Evolutionary conservation across 208 protist species (phyloP).

Genomic region (Phytomonas francai): DNA sequence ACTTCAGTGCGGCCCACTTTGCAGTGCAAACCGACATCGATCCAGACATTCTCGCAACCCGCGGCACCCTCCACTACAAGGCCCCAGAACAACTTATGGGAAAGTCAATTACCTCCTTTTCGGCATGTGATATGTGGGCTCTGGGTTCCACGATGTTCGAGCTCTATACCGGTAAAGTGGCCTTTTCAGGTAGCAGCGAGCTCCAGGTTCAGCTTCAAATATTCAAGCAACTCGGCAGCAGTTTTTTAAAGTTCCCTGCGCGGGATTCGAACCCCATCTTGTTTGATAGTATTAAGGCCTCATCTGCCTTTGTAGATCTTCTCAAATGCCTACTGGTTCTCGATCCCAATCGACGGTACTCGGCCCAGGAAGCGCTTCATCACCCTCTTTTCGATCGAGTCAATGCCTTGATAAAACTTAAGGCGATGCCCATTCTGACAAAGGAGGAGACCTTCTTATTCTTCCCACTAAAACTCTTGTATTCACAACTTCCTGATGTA

Average conservation of each 20-base stretch:
- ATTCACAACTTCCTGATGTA: neutral
- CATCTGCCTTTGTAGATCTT: constrained; percentile 30
- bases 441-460: too few species aligned
- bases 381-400: constrained; percentile 48
- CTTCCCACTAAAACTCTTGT: constrained; percentile 2
- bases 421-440: too few species aligned
- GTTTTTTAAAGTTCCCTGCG: constrained; percentile 37
- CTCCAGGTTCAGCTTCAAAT: constrained; percentile 64
- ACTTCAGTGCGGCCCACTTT: constrained; percentile 69
- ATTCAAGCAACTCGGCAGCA: constrained; percentile 40
- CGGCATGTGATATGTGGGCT: constrained; percentile 69
- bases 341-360: constrained; percentile 37
- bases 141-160: constrained; percentile 75
- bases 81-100: constrained; percentile 67
- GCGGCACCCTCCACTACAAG: constrained; percentile 78
- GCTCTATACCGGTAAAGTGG: constrained; percentile 38
- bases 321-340: constrained; percentile 48
- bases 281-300: constrained; percentile 33
- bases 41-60: constrained; percentile 13
- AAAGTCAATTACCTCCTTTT: constrained; percentile 15
- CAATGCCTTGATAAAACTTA: neutral
- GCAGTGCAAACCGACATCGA: constrained; percentile 9
- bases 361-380: constrained; percentile 36
- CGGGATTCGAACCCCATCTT: constrained; percentile 18
- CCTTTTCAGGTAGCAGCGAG: constrained; percentile 44